phyloP scores from a whole-genome alignment of 441 rosid genomes.

The Pelargonium citronellum region DNA sequence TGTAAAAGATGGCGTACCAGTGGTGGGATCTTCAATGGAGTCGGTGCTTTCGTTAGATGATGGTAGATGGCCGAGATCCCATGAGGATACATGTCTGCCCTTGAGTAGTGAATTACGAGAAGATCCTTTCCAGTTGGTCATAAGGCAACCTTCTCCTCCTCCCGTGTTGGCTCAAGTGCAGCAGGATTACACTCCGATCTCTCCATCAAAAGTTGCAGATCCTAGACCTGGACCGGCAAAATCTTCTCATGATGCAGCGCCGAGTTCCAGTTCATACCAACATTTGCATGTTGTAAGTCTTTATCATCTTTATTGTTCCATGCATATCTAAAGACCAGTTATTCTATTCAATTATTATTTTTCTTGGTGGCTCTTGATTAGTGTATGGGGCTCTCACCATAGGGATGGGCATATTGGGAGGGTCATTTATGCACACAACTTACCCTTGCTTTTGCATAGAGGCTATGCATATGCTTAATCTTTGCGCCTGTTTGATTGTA shows the following conservation, averaged over 20 bases:
- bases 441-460: background rate
- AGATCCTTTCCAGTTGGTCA: constrained; percentile 66
- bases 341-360: constrained; percentile 3
- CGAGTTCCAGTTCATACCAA: constrained; percentile 53
- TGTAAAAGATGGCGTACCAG: constrained; percentile 39
- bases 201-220: constrained; percentile 92
- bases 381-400: background rate
- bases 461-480: constrained; percentile 10
- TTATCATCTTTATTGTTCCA: constrained; percentile 8
- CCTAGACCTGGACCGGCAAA: constrained; percentile 97
- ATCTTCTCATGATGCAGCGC: constrained; percentile 43
- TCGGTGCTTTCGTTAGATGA: constrained; percentile 88
- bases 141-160: constrained; percentile 83
- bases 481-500: constrained; percentile 15
- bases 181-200: constrained; percentile 51
- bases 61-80: constrained; percentile 67
- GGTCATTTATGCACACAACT: background rate
- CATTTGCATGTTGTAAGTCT: constrained; percentile 78
- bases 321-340: background rate
- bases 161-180: constrained; percentile 85
- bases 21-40: constrained; percentile 46
- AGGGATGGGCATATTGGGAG: background rate
- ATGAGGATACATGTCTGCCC: constrained; percentile 42
- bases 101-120: constrained; percentile 49
- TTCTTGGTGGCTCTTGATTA: constrained; percentile 9